phyloP scores from a whole-genome alignment of 305 asterid species.

The Rubia balearica region DNA sequence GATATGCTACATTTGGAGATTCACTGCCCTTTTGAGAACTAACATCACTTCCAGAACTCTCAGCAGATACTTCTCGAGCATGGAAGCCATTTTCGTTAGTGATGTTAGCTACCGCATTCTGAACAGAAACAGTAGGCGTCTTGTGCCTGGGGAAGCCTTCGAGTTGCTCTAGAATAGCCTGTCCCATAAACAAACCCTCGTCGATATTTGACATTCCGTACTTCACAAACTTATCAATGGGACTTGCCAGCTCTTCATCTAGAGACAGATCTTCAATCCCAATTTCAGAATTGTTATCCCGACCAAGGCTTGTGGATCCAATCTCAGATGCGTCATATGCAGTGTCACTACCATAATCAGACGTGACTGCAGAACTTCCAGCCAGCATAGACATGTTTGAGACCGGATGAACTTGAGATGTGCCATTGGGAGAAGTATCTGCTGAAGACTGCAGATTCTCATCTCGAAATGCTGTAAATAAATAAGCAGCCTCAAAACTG shows the following conservation, averaged over 20 bases:
- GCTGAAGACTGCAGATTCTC: conserved; percentile 53
- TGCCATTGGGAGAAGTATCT: conserved; percentile 34
- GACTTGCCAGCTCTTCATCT: conserved; percentile 66
- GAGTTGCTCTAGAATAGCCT: conserved; percentile 85
- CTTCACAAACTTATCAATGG: conserved; percentile 79
- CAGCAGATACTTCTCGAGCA: conserved; percentile 56
- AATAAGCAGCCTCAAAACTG: conserved; percentile 8
- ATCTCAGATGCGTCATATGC: conserved; percentile 85
- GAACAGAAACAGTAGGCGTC: conserved; percentile 33
- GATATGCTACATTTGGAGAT: conserved; percentile 37
- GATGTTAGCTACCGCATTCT: conserved; percentile 27
- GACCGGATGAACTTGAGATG: conserved; percentile 43
- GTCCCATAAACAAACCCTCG: conserved; percentile 95
- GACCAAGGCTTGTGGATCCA: conserved; percentile 67
- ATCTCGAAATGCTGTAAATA: conserved; percentile 74
- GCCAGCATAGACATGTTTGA: conserved; percentile 39
- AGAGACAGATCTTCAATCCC: conserved; percentile 62
- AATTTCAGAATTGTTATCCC: conserved; percentile 74
- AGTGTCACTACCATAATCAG: conserved; percentile 87
- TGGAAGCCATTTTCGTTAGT: conserved; percentile 61
- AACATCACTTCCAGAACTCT: conserved; percentile 72
- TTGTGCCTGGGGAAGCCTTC: conserved; percentile 67
- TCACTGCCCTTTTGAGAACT: conserved; percentile 64
- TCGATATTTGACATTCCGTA: conserved; percentile 92
- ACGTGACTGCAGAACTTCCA: conserved; percentile 59